A percentile compares a stretch with the other conserved stretches of the same genome.
Conservation (phyloP, 306 rosid genomes). For the Begonia fuchsioides region DNA sequence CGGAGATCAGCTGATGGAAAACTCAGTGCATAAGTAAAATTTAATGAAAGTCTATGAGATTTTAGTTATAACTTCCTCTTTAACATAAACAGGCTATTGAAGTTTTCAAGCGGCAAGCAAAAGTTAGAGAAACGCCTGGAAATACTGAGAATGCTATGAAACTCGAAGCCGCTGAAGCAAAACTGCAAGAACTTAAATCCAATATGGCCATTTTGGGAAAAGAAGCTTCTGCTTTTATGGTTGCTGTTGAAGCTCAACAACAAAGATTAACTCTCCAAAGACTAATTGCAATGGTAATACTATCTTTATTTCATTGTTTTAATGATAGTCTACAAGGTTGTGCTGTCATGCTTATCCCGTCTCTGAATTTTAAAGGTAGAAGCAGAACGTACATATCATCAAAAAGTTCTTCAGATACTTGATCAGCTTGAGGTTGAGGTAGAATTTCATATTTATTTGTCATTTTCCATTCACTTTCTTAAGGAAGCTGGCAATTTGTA, state of each 20-base stretch:
- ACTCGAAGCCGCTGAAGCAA: constrained; percentile 79
- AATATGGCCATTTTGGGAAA: constrained; percentile 86
- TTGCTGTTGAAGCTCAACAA: constrained; percentile 98
- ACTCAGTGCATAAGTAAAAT: neutral
- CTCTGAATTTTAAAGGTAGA: constrained; percentile 49
- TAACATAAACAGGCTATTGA: constrained; percentile 92
- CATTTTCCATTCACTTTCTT: neutral
- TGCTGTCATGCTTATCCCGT: neutral
- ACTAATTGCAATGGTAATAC: constrained; percentile 72
- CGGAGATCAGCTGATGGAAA: too few species aligned
- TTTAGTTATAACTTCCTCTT: constrained; percentile 12
- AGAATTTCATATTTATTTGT: constrained; percentile 4
- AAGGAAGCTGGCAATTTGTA: neutral
- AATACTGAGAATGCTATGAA: constrained; percentile 59
- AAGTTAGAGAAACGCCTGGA: constrained; percentile 69
- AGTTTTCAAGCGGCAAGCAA: constrained; percentile 82
- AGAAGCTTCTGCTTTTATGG: constrained; percentile 96
- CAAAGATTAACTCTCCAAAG: constrained; percentile 95
- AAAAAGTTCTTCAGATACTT: constrained; percentile 68
- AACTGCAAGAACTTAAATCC: constrained; percentile 75
- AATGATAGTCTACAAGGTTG: neutral
- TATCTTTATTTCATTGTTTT: constrained; percentile 4
- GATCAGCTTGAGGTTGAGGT: constrained; percentile 97
- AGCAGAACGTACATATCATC: constrained; percentile 85
- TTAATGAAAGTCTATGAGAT: neutral